Conservation (phyloP, 2,329 filamentous ascomycete species). For the Penicillium sp. region DNA sequence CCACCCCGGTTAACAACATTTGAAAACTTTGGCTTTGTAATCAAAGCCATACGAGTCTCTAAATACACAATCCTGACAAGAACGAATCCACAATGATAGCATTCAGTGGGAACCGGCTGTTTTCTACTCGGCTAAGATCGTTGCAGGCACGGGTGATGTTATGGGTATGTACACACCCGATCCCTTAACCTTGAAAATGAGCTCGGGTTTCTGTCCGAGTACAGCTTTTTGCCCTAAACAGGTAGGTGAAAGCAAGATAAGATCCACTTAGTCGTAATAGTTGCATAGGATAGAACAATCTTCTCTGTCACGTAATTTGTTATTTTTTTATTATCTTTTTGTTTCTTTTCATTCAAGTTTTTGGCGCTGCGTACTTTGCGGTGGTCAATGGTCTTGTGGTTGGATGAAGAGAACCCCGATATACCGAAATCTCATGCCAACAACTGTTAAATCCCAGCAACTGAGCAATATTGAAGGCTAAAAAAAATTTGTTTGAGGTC, state of each 20-base stretch:
- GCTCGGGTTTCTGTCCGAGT: not conserved
- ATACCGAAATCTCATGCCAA: not conserved
- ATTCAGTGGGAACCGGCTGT: not conserved
- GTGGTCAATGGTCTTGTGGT: not conserved
- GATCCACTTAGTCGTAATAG: conserved; percentile 2
- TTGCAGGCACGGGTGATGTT: not conserved
- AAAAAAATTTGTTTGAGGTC: no score
- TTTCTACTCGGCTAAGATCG: not conserved
- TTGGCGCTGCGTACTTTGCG: not conserved
- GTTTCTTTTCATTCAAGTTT: not conserved
- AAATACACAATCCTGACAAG: not conserved
- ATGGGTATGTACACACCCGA: not conserved
- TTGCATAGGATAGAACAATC: not conserved
- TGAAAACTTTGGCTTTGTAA: not conserved
- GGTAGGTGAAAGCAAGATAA: conserved; percentile 1
- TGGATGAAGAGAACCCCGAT: not conserved
- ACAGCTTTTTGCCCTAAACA: not conserved
- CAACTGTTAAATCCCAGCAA: not conserved
- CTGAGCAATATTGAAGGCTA: no score
- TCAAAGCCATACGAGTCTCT: not conserved
- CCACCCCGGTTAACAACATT: no score
- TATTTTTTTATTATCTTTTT: not conserved
- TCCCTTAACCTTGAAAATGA: not conserved
- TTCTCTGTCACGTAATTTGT: not conserved
- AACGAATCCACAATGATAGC: not conserved